Base-by-base conservation (phyloP, 176 grass and related monocot species). In the Oryza meridionalis region DNA sequence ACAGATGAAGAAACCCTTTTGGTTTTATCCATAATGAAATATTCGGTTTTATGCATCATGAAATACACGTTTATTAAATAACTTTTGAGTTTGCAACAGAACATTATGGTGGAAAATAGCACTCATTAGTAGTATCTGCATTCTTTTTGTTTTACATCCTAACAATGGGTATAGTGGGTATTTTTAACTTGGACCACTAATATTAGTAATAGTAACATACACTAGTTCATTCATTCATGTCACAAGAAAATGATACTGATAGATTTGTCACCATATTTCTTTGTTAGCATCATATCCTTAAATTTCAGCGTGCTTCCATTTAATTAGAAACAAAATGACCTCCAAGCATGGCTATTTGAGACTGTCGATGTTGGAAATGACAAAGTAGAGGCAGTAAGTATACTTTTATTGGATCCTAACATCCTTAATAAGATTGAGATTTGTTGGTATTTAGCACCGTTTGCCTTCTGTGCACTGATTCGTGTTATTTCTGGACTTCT, bases 351-450 rank as follows among this genome's bases (percentile, higher is more conserved):
- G 53, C 8, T 58, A 58, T 58, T 25, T 73, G 44, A 44, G 64
- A 74, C 21, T 75, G 59, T 50, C 22, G 65, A 84, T 51, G 61
- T 25, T 72, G 61, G 35, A 66, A 66, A 53, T 13, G 17, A 25
- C 1, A 13, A 13, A 27, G n/a, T 35, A 3, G 25, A 58, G 8
- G 24, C 9, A 13, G n/a, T 58, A 69, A 69, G 7, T 53, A 12
- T 51, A 55, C 32, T 85, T 85, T 63, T 71, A 85, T 77, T 63
- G 74, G 43, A 29, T 59, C 22, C 26, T 70, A 77, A 37, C 37
- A 70, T 61, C 47, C 13, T 70, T 85, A 22, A 70, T 85, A 49
- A 70, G 55, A 10, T 69, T 76, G 22, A 17, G 44, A 26, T 55
- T 55, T 2, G n/a, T 11, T 77, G 24, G 15, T n/a, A 67, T 47